Evolutionary conservation across 768 basidiomycete genomes (phyloP).

Genomic region (Hericium alpestre): DNA sequence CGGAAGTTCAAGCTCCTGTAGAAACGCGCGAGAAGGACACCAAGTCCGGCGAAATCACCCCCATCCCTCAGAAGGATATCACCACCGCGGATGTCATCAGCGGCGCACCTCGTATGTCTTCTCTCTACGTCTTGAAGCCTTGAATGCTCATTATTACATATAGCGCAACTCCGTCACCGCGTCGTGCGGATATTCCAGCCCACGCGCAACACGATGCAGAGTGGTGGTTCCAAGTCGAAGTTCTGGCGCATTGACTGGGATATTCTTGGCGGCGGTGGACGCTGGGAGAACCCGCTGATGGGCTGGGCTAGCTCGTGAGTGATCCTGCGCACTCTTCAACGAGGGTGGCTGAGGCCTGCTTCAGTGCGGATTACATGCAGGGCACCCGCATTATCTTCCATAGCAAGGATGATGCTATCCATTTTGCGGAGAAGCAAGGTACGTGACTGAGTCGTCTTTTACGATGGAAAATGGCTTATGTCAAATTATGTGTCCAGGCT

Average conservation of each 20-base stretch:
- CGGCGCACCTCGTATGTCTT: conserved; percentile 67
- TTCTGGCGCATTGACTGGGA: conserved; percentile 96
- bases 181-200: conserved; percentile 88
- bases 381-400: conserved; percentile 76
- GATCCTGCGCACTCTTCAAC: neutral
- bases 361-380: conserved; percentile 92
- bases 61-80: conserved; percentile 42
- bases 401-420: conserved; percentile 82
- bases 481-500: conserved; percentile 40
- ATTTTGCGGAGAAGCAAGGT: conserved; percentile 98
- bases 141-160: neutral
- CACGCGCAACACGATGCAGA: conserved; percentile 91
- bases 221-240: conserved; percentile 72
- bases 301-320: conserved; percentile 91
- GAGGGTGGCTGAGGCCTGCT: neutral
- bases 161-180: conserved; percentile 79
- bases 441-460: conserved; percentile 9
- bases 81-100: conserved; percentile 75
- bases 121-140: neutral
- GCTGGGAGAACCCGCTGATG: conserved; percentile 99
- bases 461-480: conserved; percentile 2
- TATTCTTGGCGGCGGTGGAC: conserved; percentile 73
- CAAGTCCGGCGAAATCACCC: conserved; percentile 27
- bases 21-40: conserved; percentile 16
- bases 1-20: neutral